Evolutionary conservation across 2,329 filamentous ascomycete genomes (phyloP).

Genomic region (Fusarium denticulatum): DNA sequence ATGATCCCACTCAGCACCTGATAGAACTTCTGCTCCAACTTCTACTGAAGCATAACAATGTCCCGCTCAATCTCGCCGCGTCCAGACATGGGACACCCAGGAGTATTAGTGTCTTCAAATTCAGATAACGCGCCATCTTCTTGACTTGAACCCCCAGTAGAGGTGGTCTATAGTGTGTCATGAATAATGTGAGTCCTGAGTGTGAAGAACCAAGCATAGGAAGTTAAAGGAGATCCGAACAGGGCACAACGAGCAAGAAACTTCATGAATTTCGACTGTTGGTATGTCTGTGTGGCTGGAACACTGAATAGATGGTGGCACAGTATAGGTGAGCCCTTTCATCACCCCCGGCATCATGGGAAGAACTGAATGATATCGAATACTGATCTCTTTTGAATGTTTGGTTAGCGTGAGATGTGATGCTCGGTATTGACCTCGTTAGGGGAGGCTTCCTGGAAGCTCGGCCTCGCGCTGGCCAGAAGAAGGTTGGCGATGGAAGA

Average conservation of each 20-base stretch:
- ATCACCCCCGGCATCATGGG: too few relatives aligned
- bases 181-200: not conserved
- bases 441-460: not conserved
- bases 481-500: not conserved
- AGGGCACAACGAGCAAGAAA: not conserved
- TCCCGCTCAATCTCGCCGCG: fast-evolving
- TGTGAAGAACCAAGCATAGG: not conserved
- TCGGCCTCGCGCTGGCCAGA: not conserved
- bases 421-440: not conserved
- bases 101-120: not conserved
- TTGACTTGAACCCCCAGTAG: not conserved
- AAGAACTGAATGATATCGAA: not conserved
- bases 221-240: not conserved
- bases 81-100: not conserved
- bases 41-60: not conserved
- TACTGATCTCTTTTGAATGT: not conserved
- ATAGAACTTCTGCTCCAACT: not conserved
- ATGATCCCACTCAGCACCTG: fast-evolving
- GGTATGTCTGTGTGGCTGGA: not conserved
- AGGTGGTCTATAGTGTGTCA: not conserved
- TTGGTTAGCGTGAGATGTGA: not conserved
- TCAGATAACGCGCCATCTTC: not conserved
- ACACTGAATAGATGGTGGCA: not conserved
- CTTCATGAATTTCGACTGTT: not conserved
- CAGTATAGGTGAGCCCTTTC: too few relatives aligned